phyloP scores from a whole-genome alignment of 345 rosid genomes.

The Brassica carinata region DNA sequence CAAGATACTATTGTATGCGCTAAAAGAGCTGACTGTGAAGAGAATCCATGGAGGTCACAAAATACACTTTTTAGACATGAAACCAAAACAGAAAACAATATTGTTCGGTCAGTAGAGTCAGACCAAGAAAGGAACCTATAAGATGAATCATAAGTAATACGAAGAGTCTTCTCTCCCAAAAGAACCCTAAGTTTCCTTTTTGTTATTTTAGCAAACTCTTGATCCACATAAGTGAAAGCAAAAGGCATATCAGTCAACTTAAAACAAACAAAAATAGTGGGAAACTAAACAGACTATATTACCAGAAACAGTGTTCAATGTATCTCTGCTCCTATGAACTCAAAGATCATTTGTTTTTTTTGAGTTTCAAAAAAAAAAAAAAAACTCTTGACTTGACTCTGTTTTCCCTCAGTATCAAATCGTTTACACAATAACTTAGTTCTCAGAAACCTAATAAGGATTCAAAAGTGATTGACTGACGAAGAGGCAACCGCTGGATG shows the following conservation, averaged over 20 bases:
- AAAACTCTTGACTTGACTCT: no score
- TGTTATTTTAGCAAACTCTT: neutral
- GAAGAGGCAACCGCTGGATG: constrained; percentile 75
- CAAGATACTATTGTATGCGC: neutral
- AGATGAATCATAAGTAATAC: neutral
- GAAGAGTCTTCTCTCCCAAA: neutral
- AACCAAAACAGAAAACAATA: neutral
- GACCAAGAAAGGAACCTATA: neutral
- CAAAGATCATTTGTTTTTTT: neutral
- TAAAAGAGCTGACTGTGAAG: neutral
- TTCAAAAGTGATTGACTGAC: neutral
- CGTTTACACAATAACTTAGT: neutral
- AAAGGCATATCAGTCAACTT: neutral
- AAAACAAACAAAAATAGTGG: neutral
- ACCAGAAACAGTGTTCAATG: neutral
- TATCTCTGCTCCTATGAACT: neutral
- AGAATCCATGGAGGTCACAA: neutral
- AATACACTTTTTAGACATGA: neutral
- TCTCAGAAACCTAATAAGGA: no score
- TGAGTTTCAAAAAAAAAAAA: no score
- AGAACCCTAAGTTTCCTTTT: neutral
- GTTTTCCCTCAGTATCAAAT: neutral
- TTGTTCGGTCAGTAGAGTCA: neutral
- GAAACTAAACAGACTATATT: neutral
- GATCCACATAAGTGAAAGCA: neutral